These are phyloP conservation scores for Wilcoxina mikolae DNA, from an alignment of 495 filamentous ascomycete genomes.

Conservation along the genomic window DNA sequence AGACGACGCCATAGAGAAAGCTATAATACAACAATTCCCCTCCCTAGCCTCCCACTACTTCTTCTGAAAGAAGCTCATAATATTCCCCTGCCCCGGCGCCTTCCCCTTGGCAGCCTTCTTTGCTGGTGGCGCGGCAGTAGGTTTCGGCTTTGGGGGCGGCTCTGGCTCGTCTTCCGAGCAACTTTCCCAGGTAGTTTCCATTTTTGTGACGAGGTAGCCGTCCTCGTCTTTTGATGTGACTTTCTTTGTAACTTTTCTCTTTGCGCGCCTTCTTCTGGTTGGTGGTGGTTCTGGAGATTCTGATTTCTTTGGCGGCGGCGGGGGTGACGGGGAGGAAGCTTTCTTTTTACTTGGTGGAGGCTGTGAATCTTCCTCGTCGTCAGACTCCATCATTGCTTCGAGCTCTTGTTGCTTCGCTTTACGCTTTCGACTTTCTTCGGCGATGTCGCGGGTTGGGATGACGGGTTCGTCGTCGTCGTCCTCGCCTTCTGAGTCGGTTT, in stretches of 20 bases:
- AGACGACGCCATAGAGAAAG: too few species aligned
- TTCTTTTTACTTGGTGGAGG: slow-evolving; percentile 29
- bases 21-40: background rate
- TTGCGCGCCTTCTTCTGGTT: slow-evolving; percentile 53
- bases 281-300: slow-evolving; percentile 32
- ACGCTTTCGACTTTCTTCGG: slow-evolving; percentile 40
- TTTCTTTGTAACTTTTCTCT: slow-evolving; percentile 76
- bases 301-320: slow-evolving; percentile 7
- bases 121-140: slow-evolving; percentile 34
- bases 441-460: slow-evolving; percentile 17
- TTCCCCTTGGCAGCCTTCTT: slow-evolving; percentile 20
- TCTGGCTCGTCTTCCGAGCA: slow-evolving; percentile 85
- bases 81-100: slow-evolving; percentile 56
- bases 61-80: slow-evolving; percentile 90
- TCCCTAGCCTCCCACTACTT: too few species aligned
- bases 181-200: slow-evolving; percentile 82
- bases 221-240: slow-evolving; percentile 82
- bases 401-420: slow-evolving; percentile 39
- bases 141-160: slow-evolving; percentile 43
- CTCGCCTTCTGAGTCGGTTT: slow-evolving; percentile 17
- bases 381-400: slow-evolving; percentile 54
- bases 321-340: slow-evolving; percentile 29
- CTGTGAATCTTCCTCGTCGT: slow-evolving; percentile 25
- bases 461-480: slow-evolving; percentile 27
- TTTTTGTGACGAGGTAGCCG: slow-evolving; percentile 83